Evolutionary conservation across 2,329 filamentous ascomycete genomes (phyloP).

Genomic region (Penicillium hordei): DNA sequence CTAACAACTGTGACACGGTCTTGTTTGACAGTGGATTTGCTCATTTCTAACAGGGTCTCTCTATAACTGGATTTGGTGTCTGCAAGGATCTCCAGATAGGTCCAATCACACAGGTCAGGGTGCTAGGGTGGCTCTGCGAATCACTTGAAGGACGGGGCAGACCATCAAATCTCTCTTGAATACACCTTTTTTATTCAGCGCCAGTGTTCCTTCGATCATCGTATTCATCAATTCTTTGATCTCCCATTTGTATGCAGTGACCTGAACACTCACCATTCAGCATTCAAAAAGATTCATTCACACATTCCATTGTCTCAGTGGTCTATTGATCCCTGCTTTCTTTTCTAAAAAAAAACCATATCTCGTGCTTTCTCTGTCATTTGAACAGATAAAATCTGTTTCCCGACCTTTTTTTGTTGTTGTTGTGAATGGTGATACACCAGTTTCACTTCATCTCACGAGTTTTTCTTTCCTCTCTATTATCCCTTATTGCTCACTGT

Average conservation of each 20-base stretch:
- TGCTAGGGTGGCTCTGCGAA: conserved; percentile 18
- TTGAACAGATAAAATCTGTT: conserved; percentile 6
- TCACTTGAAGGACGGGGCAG: conserved; percentile 22
- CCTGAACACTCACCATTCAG: conserved; percentile 27
- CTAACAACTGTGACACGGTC: background rate
- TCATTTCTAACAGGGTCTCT: conserved; percentile 3
- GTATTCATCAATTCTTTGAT: conserved; percentile 32
- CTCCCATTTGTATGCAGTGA: conserved; percentile 39
- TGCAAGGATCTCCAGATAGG: conserved; percentile 1
- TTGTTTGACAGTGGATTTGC: background rate
- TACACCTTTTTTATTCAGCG: conserved; percentile 16
- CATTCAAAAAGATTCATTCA: conserved; percentile 30
- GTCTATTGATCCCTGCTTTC: conserved; percentile 24
- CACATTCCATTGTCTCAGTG: conserved; percentile 28
- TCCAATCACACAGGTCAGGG: conserved; percentile 13
- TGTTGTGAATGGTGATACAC: conserved; percentile 2
- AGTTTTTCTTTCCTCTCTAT: conserved; percentile 15
- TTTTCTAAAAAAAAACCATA: conserved; percentile 14
- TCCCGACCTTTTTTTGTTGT: background rate
- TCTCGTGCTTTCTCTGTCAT: conserved; percentile 2
- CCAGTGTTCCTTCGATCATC: conserved; percentile 25
- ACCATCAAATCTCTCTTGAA: conserved; percentile 13
- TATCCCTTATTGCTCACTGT: conserved; percentile 28
- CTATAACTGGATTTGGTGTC: background rate
- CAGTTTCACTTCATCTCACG: background rate